Evolutionary conservation across 768 basidiomycete genomes (phyloP), one percentile per base, ranked within the genome.

Genomic region (Neoboletus brunneissimus): DNA sequence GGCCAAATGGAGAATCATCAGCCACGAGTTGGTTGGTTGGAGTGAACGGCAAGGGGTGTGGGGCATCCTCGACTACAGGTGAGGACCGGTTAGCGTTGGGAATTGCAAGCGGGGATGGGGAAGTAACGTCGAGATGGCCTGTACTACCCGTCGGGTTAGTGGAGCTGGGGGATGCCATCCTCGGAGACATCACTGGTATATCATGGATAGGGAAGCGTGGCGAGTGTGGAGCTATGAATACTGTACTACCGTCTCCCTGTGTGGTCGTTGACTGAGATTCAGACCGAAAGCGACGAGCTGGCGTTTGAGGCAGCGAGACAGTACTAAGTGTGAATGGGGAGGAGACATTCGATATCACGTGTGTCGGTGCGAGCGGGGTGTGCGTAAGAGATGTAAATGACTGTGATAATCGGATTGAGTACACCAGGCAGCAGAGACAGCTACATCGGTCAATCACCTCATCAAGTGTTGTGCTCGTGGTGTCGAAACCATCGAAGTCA

Each of bases 361-460:
- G 80, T 5, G 79, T 81, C 10, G 82, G 81, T 10, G 76, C 72
- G 52, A 82, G 73, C 4, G 81, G 76, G 32, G 74, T 67, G 63
- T 78, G 81, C 6, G 81, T 74, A 44, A 82, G 74, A 22, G 69
- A 63, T 1, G 74, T 61, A 55, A 79, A 78, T 3, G 79, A 77
- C 83, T 84, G 29, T 9, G 34, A 29, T 16, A 11, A 41, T 43
- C 1, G 25, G 34, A 34, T 23, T 62, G 35, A 63, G 45, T 27
- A 27, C 16, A 12, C 18, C 5, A 48, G 9, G 3, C 45, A 9
- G 23, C 3, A 20, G 16, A 43, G 27, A 35, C n/a, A 9, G 12
- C 10, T 15, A 44, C 2, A 29, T n/a, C 22, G 35, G 48, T 3
- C 10, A 60, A 71, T 49, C 54, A 83, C 85, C 78, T 84, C 81